Evolutionary conservation across 768 basidiomycete genomes (phyloP).

Genomic region (Trametes elegans): DNA sequence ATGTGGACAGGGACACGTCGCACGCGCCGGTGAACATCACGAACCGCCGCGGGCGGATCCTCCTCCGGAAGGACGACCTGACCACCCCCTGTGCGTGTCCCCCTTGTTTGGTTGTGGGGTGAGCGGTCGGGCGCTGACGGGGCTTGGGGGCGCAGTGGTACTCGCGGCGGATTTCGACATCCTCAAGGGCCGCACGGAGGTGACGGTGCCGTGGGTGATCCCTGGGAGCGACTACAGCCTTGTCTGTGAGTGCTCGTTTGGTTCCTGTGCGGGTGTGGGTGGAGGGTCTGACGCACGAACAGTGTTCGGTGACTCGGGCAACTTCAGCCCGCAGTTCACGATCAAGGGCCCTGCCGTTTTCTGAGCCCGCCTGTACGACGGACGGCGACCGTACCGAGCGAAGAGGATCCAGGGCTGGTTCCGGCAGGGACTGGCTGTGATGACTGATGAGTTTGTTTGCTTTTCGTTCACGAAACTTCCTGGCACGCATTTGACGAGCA

Average conservation of each 20-base stretch:
- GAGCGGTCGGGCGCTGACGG: background rate
- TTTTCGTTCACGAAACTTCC: background rate
- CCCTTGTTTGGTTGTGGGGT: background rate
- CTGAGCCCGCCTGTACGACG: background rate
- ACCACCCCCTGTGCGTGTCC: slow-evolving; percentile 29
- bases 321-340: slow-evolving; percentile 39
- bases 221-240: slow-evolving; percentile 32
- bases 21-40: slow-evolving; percentile 39
- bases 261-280: background rate
- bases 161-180: slow-evolving; percentile 36
- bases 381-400: background rate
- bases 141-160: slow-evolving; percentile 22
- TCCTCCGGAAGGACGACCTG: slow-evolving; percentile 24
- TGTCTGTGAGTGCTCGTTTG: slow-evolving; percentile 35
- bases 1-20: slow-evolving; percentile 26
- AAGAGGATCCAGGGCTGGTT: background rate
- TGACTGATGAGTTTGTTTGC: background rate
- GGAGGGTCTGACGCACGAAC: background rate
- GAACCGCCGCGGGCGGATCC: slow-evolving; percentile 25
- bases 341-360: slow-evolving; percentile 20
- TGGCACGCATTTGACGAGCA: background rate
- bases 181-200: slow-evolving; percentile 30
- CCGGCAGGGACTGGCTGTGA: background rate
- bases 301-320: slow-evolving; percentile 51
- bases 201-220: slow-evolving; percentile 35